Evolutionary conservation across 192 early-diverging fungal genomes (phyloP), one percentile per base, ranked within the genome.

Genomic region (Coemansia furcata): DNA sequence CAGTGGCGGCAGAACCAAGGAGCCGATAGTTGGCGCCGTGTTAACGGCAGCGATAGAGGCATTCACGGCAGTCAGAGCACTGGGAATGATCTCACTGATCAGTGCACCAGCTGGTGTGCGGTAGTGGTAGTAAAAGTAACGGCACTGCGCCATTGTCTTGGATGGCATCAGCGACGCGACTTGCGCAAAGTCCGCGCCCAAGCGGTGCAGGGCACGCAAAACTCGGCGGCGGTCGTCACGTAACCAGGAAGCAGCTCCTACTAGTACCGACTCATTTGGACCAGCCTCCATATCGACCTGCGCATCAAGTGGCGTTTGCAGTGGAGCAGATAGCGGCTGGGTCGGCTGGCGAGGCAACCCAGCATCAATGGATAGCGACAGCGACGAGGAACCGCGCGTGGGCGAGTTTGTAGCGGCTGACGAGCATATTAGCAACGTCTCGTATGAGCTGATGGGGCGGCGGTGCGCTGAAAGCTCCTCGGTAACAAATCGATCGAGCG

Each of bases 71-170:
- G 63, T 35, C 50, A 62, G 37, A 19, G 58, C 33, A 42, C 46
- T 62, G 6, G 67, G 50, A 19, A 76, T 66, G 11, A 66, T 47
- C 49, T 74, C 72, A 54, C 78, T 75, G 6, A 80, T 40, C 63
- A 75, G 32, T 12, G 35, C 33, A 8, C 78, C 78, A 1, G 44
- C 52, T 12, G 78, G 78, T 2, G 90, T 88, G 36, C 88, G 89
- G 71, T 90, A 89, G 61, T 91, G 87, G 71, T 89, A 84, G 67
- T 89, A 93, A 68, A 91, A 92, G 52, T 91, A 90, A 39, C 87
- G 83, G 63, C 92, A 94, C 69, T 94, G 89, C 32, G 87, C 87
- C 58, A 84, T 87, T 3, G 91, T 91, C 72, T 94, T 94, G 3
- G 90, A 88, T 4, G 89, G 88, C 59, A 94, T 88, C 58, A 86